Base-by-base conservation (phyloP, 768 basidiomycete genomes). In the Suillus cothurnatus region DNA sequence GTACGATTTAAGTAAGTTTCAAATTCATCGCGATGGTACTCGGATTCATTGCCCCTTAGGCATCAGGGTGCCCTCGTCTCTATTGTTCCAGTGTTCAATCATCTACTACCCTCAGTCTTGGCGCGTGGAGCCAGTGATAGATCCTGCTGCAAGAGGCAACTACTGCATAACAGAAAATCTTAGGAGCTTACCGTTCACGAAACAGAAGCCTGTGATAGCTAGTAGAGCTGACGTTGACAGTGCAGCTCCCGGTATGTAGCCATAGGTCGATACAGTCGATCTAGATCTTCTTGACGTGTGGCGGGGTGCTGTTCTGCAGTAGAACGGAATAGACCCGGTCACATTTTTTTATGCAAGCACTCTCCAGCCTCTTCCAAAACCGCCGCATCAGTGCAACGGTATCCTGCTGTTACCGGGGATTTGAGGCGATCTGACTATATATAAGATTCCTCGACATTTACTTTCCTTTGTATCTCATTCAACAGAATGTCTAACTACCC, bases 401-500 rank as follows among this genome's bases (percentile, higher is more conserved):
- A 12, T 12, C 38, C 38, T 38, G 38, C 14, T 3, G 14, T 38
- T 38, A 38, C 38, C 12, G 14, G 4, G 38, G 38, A 14, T 36
- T 38, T 38, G 3, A 7, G 32, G 32, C 32, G 32, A 36, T 36
- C 53, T 17, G 21, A 52, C 12, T 32, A 34, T 23, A 34, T 56
- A 56, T n/a, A 56, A 56, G 32, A 36, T 36, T 56, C 43, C 58
- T 47, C 32, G 64, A 47, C 47, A 19, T 61, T 66, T 64, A 61
- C 45, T 60, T 66, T 57, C 52, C 34, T 66, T 63, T 63, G 57
- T 65, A 34, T 9, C 34, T 11, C 11, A 34, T 34, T 9, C 65
- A 66, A 72, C 62, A 67, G 76, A 53, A 72, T 75, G 67, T 71
- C 72, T 75, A 69, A 76, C 71, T 70, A 66, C 65, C 69, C 65